phyloP scores from a whole-genome alignment of 768 basidiomycete genomes.

The Hericium erinaceus region DNA sequence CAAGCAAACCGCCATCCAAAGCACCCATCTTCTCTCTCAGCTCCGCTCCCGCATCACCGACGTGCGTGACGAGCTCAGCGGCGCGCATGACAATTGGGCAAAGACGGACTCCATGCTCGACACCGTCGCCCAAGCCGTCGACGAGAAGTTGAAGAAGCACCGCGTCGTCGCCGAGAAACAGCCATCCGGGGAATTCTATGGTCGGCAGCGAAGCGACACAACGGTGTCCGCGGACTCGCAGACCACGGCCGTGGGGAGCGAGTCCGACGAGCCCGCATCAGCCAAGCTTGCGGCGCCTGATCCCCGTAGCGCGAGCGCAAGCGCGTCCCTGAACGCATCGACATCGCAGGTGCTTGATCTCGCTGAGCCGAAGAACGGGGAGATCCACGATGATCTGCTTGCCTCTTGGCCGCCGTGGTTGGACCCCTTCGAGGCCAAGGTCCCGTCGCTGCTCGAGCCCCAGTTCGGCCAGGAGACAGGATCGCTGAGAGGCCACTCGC shows the following conservation, averaged over 20 bases:
- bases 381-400: neutral
- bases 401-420: neutral
- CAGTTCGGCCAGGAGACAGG: neutral
- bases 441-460: neutral
- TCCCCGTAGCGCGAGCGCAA: too few species aligned
- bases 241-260: conserved; percentile 34
- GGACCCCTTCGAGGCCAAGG: neutral
- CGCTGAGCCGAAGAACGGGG: conserved; percentile 1
- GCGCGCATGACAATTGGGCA: conserved; percentile 36
- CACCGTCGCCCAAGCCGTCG: conserved; percentile 33
- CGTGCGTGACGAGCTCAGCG: conserved; percentile 37
- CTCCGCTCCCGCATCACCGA: conserved; percentile 49
- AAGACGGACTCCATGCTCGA: conserved; percentile 36
- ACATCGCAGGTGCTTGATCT: neutral
- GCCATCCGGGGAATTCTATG: conserved; percentile 6
- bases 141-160: conserved; percentile 30
- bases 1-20: conserved; percentile 37
- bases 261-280: neutral
- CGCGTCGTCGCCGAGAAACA: conserved; percentile 19
- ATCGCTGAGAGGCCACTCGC: neutral
- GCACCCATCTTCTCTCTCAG: conserved; percentile 36
- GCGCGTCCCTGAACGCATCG: neutral
- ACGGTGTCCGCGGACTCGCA: conserved; percentile 65
- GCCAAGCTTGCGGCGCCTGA: neutral
- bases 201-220: conserved; percentile 27